Evolutionary conservation across 2,329 filamentous ascomycete genomes (phyloP), one percentile per base, ranked within the genome.

Genomic region (Anisogramma anomala): DNA sequence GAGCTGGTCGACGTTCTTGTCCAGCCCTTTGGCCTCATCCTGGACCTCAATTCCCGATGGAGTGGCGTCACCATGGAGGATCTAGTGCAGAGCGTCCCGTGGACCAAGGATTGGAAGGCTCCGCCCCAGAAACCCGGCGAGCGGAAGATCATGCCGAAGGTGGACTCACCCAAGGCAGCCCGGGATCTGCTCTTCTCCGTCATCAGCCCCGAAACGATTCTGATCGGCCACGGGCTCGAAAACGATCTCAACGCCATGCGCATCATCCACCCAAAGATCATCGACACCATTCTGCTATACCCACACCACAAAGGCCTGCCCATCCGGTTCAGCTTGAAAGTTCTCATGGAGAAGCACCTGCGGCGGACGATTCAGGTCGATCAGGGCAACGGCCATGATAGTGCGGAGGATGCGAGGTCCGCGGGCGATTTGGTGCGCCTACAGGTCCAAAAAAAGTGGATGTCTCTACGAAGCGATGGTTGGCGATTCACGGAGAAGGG

Each of bases 191-290:
- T 98, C 7, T 85, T 94, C 59, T 71, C 73, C 0, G 70, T 84
- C 39, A 71, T 98, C 36, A 72, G 78, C 1, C 83, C 86, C 0
- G 64, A 71, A 0, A 98, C 88, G 0, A 84, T 88, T 0, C 63
- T 98, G 1, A 84, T 98, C 34, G 91, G 91, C 0, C 91, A 98
- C 58, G 88, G 86, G 1, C 75, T 96, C 7, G 91, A 98, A 54
- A 98, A 98, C 56, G 91, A 98, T 54, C 72, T 98, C 41, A 95
- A 94, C 56, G 76, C 81, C 2, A 70, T 82, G 30, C 82, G 89
- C 26, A 72, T 96, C 37, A 79, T 94, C 33, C 91, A 96, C 53
- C 84, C 83, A 0, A 82, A 74, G 0, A 69, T 95, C 40, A 74
- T 95, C 53, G 89, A 96, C 58, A 95, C 88, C 0, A 77, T 86